Conservation (phyloP, 371 early-diverging fungal genomes). For the Rhizopus stolonifer region DNA sequence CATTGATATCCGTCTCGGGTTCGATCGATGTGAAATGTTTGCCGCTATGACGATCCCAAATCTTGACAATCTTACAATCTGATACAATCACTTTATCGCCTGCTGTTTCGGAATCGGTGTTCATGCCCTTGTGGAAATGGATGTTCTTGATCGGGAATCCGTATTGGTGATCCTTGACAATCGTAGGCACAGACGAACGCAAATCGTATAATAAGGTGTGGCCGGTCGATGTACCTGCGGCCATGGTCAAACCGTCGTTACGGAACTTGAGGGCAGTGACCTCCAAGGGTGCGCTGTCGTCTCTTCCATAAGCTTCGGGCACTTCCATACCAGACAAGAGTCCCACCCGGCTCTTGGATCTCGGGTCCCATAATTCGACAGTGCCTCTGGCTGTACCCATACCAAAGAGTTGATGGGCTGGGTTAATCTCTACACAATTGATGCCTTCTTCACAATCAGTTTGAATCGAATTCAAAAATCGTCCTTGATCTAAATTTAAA, state of each 20-base stretch:
- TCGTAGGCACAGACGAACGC: slow-evolving; percentile 78
- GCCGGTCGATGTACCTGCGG: slow-evolving; percentile 90
- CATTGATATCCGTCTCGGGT: slow-evolving; percentile 92
- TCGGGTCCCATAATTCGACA: slow-evolving; percentile 95
- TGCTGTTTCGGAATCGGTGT: slow-evolving; percentile 36
- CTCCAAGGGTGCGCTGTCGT: slow-evolving; percentile 34
- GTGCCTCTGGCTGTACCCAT: slow-evolving; percentile 87
- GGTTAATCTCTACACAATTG: slow-evolving; percentile 83
- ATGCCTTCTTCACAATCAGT: slow-evolving; percentile 77
- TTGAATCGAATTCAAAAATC: slow-evolving; percentile 83
- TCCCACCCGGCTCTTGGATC: slow-evolving; percentile 75
- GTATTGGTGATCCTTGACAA: slow-evolving; percentile 95
- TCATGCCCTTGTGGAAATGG: slow-evolving; percentile 73
- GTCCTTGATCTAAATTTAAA: slow-evolving; percentile 93
- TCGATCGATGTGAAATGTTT: slow-evolving; percentile 89
- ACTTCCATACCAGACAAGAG: slow-evolving; percentile 55
- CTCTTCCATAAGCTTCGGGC: slow-evolving; percentile 47
- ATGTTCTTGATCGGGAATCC: slow-evolving; percentile 94
- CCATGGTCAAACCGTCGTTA: slow-evolving; percentile 86
- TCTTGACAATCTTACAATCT: slow-evolving; percentile 89
- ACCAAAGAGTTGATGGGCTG: slow-evolving; percentile 90
- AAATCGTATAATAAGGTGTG: slow-evolving; percentile 94
- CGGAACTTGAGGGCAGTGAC: slow-evolving; percentile 82
- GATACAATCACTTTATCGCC: slow-evolving; percentile 82
- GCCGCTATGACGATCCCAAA: slow-evolving; percentile 86